A percentile compares a stretch with the other conserved stretches of the same genome.
These are phyloP conservation scores for Dispira parvispora DNA, from an alignment of 192 early-diverging fungal species.

Conservation along the genomic window DNA sequence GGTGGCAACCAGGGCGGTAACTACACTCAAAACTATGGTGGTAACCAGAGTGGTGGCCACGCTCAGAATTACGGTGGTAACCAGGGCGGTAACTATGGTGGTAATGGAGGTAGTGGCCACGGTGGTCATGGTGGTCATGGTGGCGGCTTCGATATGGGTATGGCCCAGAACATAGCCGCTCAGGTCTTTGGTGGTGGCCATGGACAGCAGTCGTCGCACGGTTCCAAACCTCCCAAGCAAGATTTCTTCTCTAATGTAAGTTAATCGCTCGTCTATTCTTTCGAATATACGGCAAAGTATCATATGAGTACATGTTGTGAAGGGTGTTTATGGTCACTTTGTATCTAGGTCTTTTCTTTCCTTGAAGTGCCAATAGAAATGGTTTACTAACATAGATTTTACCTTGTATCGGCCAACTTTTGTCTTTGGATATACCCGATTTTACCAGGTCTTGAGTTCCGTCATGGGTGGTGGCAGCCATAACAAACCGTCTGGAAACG, in stretches of 20 bases:
- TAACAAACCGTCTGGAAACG: neutral
- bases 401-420: neutral
- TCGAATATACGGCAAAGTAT: neutral
- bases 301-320: neutral
- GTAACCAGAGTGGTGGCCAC: neutral
- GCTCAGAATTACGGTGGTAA: neutral
- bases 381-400: neutral
- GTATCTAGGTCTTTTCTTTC: neutral
- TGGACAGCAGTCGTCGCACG: neutral
- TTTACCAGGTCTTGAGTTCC: neutral
- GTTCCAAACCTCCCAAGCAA: neutral
- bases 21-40: neutral
- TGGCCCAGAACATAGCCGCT: constrained; percentile 3
- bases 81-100: neutral
- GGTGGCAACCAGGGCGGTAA: neutral
- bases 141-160: neutral
- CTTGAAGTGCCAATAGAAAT: neutral
- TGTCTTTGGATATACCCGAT: neutral
- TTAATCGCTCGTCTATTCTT: neutral
- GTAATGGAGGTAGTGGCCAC: neutral
- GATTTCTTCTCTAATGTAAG: constrained; percentile 6
- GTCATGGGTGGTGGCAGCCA: neutral
- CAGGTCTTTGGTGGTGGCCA: neutral
- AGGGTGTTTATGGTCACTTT: neutral
- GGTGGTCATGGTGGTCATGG: neutral